phyloP scores from a whole-genome alignment of 768 basidiomycete genomes.

The Ephemerocybe angulata region DNA sequence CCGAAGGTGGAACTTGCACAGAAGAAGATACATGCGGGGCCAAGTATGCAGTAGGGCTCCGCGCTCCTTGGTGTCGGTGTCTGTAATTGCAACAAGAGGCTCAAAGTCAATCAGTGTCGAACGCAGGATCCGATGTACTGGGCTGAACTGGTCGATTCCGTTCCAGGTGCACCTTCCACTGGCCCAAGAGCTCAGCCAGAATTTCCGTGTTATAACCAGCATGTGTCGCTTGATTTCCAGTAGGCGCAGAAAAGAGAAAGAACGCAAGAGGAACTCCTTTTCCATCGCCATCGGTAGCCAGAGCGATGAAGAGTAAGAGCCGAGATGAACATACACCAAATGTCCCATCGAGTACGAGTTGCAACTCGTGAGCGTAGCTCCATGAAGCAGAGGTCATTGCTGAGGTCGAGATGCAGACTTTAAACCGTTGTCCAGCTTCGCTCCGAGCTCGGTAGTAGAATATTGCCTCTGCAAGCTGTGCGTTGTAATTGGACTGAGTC shows the following conservation, averaged over 20 bases:
- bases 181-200: slow-evolving; percentile 6
- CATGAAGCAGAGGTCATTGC: slow-evolving; percentile 19
- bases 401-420: slow-evolving; percentile 29
- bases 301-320: neutral
- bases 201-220: slow-evolving; percentile 17
- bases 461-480: neutral
- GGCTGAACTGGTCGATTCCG: neutral
- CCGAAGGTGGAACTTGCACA: slow-evolving; percentile 36
- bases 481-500: neutral
- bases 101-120: no score
- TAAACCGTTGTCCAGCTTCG: slow-evolving; percentile 19
- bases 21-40: slow-evolving; percentile 25
- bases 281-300: slow-evolving; percentile 13
- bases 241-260: slow-evolving; percentile 21
- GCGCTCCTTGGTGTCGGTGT: slow-evolving; percentile 32
- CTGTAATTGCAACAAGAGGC: slow-evolving; percentile 26
- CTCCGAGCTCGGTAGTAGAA: slow-evolving; percentile 15
- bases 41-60: slow-evolving; percentile 27
- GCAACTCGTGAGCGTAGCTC: neutral
- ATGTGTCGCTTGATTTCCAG: slow-evolving; percentile 13
- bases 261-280: slow-evolving; percentile 30
- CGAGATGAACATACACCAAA: neutral
- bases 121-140: no score
- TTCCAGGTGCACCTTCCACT: slow-evolving; percentile 8
- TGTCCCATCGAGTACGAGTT: neutral